Conservation (phyloP, 441 rosid species). For the Pelargonium australe region DNA sequence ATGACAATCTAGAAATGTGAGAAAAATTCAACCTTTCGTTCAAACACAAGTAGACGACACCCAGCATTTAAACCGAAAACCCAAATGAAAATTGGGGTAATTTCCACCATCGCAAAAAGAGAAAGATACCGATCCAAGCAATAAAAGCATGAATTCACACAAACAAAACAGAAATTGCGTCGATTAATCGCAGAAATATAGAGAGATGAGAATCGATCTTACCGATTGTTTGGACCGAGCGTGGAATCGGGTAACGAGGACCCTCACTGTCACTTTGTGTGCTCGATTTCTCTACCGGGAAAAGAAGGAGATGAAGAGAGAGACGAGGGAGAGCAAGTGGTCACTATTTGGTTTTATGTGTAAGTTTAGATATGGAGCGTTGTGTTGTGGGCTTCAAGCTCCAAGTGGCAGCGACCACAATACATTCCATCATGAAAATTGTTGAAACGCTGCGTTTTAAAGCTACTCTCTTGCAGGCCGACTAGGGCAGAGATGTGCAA, state of each 20-base stretch:
- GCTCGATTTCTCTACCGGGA: not conserved
- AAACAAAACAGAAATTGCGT: slow-evolving; percentile 1
- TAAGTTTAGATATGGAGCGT: not conserved
- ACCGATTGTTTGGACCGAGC: not conserved
- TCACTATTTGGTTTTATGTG: no score
- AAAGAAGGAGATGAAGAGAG: not conserved
- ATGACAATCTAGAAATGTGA: no score
- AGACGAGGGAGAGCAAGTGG: not conserved
- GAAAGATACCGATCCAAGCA: not conserved
- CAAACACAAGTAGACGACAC: not conserved
- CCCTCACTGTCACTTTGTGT: not conserved
- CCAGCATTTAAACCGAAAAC: not conserved
- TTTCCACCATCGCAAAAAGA: not conserved
- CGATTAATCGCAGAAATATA: not conserved
- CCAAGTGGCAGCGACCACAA: not conserved
- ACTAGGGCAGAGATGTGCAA: no score
- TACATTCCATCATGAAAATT: no score
- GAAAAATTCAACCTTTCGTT: not conserved
- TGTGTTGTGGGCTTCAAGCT: not conserved
- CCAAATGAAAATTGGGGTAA: not conserved
- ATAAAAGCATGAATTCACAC: not conserved
- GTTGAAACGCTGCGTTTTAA: not conserved
- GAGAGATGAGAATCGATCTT: not conserved
- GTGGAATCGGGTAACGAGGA: not conserved
- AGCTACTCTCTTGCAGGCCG: not conserved